Conservation (phyloP, 1,284 basidiomycete species). For the Cryptococcus hybrid region DNA sequence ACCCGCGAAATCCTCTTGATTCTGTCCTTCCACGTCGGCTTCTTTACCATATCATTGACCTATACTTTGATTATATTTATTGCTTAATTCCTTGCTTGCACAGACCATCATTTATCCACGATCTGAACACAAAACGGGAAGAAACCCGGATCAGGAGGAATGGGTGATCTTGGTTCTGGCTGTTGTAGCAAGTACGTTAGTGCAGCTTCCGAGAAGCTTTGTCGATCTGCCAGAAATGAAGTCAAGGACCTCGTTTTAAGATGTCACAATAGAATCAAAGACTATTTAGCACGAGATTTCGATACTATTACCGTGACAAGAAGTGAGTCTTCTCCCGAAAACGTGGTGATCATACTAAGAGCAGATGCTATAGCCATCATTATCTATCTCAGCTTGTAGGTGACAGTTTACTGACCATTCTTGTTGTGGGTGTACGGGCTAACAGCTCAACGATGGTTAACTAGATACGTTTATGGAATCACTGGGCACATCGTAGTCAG, state of each 20-base stretch:
- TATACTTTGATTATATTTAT: constrained; percentile 46
- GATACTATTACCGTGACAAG: constrained; percentile 8
- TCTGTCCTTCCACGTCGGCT: constrained; percentile 35
- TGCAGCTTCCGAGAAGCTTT: constrained; percentile 38
- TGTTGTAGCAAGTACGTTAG: constrained; percentile 39
- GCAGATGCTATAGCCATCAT: constrained; percentile 9
- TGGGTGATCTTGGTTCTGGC: constrained; percentile 37
- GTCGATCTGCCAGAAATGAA: constrained; percentile 33
- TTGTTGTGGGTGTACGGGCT: no score
- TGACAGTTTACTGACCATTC: not conserved
- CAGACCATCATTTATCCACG: constrained; percentile 38
- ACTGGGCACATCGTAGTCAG: not conserved
- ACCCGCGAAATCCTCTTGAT: constrained; percentile 39
- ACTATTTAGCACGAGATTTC: constrained; percentile 29
- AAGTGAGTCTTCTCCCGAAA: constrained; percentile 6
- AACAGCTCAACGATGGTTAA: not conserved
- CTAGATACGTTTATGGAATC: constrained; percentile 5
- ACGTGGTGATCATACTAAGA: not conserved
- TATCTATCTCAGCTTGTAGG: constrained; percentile 12
- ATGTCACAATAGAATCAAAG: constrained; percentile 23
- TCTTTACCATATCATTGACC: constrained; percentile 36
- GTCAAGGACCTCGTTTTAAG: constrained; percentile 30
- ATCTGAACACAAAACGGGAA: constrained; percentile 34
- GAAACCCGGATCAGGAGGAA: constrained; percentile 26
- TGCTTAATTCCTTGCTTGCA: constrained; percentile 40